Conservation (phyloP, 73 alveolate species). For the Paramecium tetraurelia region DNA sequence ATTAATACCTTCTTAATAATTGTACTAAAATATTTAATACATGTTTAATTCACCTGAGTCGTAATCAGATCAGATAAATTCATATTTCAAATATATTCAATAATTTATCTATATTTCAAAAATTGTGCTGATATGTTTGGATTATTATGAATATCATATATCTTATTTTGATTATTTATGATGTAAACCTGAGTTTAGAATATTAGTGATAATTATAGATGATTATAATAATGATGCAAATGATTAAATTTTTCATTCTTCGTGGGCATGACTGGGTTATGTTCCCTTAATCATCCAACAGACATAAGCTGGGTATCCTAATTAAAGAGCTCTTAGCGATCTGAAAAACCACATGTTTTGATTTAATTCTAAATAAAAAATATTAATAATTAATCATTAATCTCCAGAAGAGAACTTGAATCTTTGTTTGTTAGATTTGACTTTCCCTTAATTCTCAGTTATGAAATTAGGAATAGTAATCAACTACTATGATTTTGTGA, state of each 20-base stretch:
- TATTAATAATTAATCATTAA: neutral
- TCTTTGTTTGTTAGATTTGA: neutral
- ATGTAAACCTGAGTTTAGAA: neutral
- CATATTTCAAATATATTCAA: too few relatives aligned
- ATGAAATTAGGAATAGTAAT: neutral
- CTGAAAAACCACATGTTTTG: conserved; percentile 29
- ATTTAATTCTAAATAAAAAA: neutral
- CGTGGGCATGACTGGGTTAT: neutral
- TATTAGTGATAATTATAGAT: neutral
- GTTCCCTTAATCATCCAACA: conserved; percentile 41
- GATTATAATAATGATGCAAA: neutral
- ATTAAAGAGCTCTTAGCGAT: neutral
- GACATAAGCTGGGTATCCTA: conserved; percentile 1
- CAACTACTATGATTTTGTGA: neutral
- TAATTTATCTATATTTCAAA: too few relatives aligned
- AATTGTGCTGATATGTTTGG: too few relatives aligned
- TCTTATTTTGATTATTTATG: too few relatives aligned
- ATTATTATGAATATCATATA: neutral
- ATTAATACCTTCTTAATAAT: too few relatives aligned
- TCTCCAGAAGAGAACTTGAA: neutral
- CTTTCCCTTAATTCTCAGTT: neutral
- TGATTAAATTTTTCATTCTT: neutral
- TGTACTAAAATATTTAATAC: neutral
- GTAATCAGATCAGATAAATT: too few relatives aligned
- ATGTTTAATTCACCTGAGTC: too few relatives aligned